Conservation (phyloP, 2,329 filamentous ascomycete genomes). For the Biscogniauxia marginata region DNA sequence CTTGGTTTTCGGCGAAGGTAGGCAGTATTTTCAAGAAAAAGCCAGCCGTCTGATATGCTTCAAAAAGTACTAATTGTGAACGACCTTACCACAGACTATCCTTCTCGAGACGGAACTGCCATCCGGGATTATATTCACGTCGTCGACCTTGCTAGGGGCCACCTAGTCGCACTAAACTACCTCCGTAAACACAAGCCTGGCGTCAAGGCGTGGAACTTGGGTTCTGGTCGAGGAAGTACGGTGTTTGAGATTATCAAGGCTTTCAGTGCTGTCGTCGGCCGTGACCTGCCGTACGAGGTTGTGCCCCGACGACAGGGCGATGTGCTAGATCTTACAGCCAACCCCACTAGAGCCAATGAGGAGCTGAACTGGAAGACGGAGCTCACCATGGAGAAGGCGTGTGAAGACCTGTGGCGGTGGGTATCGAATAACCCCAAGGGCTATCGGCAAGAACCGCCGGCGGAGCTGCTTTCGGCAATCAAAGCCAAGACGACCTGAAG, state of each 20-base stretch:
- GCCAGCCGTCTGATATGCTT: background rate
- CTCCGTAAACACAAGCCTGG: constrained; percentile 81
- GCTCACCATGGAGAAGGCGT: constrained; percentile 87
- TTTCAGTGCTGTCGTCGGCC: constrained; percentile 84
- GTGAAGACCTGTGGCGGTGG: constrained; percentile 94
- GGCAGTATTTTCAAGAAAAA: constrained; percentile 31
- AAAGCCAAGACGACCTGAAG: constrained; percentile 39
- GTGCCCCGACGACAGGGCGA: constrained; percentile 81
- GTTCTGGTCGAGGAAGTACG: constrained; percentile 90
- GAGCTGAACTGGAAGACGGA: constrained; percentile 93
- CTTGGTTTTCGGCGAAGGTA: constrained; percentile 89
- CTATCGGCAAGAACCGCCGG: constrained; percentile 87
- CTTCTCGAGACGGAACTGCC: constrained; percentile 84
- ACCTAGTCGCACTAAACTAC: constrained; percentile 87
- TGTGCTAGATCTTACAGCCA: constrained; percentile 91
- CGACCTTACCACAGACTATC: constrained; percentile 65
- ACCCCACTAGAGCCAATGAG: constrained; percentile 80
- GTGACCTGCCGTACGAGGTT: constrained; percentile 82
- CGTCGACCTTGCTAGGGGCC: constrained; percentile 81
- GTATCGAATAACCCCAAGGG: constrained; percentile 95
- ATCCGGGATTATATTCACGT: constrained; percentile 99
- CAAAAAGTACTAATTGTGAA: background rate
- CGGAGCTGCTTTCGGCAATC: constrained; percentile 68
- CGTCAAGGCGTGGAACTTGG: constrained; percentile 94
- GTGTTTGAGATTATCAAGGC: constrained; percentile 98